Percentiles rank a stretch among this genome's conserved stretches.
These are phyloP conservation scores for Geotrichum histeridarum DNA, from an alignment of 1,139 yeast genomes.

Conservation along the genomic window DNA sequence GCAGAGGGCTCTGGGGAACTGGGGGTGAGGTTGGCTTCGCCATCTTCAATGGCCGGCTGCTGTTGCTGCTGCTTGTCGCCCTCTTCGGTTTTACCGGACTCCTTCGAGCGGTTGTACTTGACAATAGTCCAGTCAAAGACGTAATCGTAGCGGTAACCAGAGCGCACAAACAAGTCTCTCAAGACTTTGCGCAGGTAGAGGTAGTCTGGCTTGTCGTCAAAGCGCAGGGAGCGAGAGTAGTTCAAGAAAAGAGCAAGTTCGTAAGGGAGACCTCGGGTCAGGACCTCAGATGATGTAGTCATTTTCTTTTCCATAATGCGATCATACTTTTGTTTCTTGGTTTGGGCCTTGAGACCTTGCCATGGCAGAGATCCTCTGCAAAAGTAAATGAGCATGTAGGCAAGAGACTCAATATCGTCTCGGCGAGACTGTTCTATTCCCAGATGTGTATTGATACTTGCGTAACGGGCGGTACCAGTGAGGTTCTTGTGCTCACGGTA, in stretches of 20 bases:
- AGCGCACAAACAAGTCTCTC: conserved; percentile 82
- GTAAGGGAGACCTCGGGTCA: conserved; percentile 86
- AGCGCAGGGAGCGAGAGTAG: conserved; percentile 83
- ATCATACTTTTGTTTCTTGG: conserved; percentile 95
- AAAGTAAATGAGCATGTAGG: conserved; percentile 90
- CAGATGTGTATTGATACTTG: conserved; percentile 89
- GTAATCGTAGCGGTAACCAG: conserved; percentile 88
- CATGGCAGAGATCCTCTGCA: conserved; percentile 95
- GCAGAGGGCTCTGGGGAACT: neutral
- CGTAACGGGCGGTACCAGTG: conserved; percentile 97
- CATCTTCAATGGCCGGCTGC: conserved; percentile 3
- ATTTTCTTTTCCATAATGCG: conserved; percentile 94
- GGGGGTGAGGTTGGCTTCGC: neutral
- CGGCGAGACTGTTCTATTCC: conserved; percentile 96
- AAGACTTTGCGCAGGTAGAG: conserved; percentile 81
- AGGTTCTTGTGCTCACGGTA: conserved; percentile 93
- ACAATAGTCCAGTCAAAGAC: conserved; percentile 96
- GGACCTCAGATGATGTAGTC: conserved; percentile 82
- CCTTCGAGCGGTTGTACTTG: conserved; percentile 49
- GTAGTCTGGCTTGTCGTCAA: conserved; percentile 96
- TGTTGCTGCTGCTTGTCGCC: conserved; percentile 3
- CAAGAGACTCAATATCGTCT: conserved; percentile 93
- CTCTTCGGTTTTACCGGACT: conserved; percentile 13
- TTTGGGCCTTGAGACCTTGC: conserved; percentile 97
- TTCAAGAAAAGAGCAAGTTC: conserved; percentile 86